Percentiles rank a stretch among this genome's conserved stretches.
Conservation (phyloP, 345 rosid genomes). For the Corchorus capsularis region DNA sequence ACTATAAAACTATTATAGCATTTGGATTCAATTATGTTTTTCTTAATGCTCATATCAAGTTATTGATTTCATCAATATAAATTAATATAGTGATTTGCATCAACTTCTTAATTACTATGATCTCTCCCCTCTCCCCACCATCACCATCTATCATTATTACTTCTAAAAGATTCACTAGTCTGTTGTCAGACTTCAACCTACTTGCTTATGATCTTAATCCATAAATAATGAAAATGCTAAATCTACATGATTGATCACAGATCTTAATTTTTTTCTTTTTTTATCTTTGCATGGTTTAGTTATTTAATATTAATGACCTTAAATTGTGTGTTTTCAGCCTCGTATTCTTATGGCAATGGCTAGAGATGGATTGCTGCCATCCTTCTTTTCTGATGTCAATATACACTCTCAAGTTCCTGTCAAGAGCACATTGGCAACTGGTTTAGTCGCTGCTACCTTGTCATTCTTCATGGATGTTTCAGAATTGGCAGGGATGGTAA, state of each 20-base stretch:
- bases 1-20: not conserved
- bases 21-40: not conserved
- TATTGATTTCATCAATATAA: not conserved
- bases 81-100: not conserved
- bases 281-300: not conserved
- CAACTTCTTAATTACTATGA: not conserved
- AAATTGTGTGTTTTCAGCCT: slow-evolving; percentile 47
- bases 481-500: slow-evolving; percentile 78
- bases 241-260: slow-evolving; percentile 4
- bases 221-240: not conserved
- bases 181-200: not conserved
- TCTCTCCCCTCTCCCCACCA: too few species aligned
- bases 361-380: slow-evolving; percentile 78
- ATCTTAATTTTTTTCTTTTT: not conserved
- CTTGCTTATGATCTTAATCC: not conserved
- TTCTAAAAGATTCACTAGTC: not conserved
- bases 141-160: too few species aligned
- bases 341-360: slow-evolving; percentile 85
- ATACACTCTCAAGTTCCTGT: slow-evolving; percentile 62
- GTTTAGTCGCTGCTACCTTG: slow-evolving; percentile 55
- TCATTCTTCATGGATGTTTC: slow-evolving; percentile 73
- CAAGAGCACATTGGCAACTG: slow-evolving; percentile 67
- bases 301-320: not conserved
- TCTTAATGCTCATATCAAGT: not conserved
- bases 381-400: slow-evolving; percentile 73